A percentile compares a stretch with the other conserved stretches of the same genome.
These are phyloP conservation scores for Malus fusca DNA, from an alignment of 306 rosid genomes.

Conservation along the genomic window DNA sequence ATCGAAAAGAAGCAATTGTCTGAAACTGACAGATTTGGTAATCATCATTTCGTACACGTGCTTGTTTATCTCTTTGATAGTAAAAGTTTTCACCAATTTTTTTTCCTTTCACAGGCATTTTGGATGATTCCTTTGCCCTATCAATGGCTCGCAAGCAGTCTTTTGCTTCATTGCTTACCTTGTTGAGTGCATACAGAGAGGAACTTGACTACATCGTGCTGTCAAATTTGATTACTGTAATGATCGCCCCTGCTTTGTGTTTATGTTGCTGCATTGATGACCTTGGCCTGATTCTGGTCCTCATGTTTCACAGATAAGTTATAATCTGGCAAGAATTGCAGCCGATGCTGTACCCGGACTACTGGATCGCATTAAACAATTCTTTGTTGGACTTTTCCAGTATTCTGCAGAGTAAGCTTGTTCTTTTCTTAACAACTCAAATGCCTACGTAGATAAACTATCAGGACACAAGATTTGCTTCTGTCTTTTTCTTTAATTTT, in stretches of 20 bases:
- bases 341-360: slow-evolving; percentile 79
- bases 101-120: slow-evolving; percentile 55
- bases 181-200: slow-evolving; percentile 72
- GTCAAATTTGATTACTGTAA: slow-evolving; percentile 74
- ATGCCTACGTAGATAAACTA: not conserved
- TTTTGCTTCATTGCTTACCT: slow-evolving; percentile 59
- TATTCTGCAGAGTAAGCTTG: slow-evolving; percentile 69
- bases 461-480: not conserved
- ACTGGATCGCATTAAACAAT: slow-evolving; percentile 41
- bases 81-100: slow-evolving; percentile 12
- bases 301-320: slow-evolving; percentile 48
- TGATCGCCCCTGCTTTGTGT: slow-evolving; percentile 20
- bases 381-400: slow-evolving; percentile 58
- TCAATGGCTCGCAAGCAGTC: slow-evolving; percentile 71
- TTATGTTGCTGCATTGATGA: slow-evolving; percentile 1
- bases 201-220: slow-evolving; percentile 82
- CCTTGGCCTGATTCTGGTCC: slow-evolving; percentile 18
- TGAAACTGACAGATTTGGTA: slow-evolving; percentile 84
- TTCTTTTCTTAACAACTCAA: not conserved
- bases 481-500: not conserved
- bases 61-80: not conserved
- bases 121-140: slow-evolving; percentile 86
- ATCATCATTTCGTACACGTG: slow-evolving; percentile 9
- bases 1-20: slow-evolving; percentile 58
- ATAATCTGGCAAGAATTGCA: slow-evolving; percentile 43